Evolutionary conservation across 2,329 filamentous ascomycete genomes (phyloP).

Genomic region (Cladosporium phlei): DNA sequence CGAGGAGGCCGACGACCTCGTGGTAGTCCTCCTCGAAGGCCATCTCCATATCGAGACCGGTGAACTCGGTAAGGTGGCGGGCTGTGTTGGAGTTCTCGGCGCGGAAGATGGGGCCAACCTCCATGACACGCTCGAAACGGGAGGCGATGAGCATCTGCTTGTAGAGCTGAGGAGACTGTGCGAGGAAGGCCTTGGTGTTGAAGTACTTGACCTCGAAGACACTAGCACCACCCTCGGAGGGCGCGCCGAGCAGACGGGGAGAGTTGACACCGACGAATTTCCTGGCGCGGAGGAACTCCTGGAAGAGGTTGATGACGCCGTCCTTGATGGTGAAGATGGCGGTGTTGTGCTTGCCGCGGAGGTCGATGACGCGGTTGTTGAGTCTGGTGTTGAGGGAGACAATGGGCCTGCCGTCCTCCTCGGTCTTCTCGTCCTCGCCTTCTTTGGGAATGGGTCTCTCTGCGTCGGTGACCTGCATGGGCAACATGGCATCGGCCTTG

Average conservation of each 20-base stretch:
- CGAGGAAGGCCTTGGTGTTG: constrained; percentile 72
- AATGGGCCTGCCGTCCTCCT: constrained; percentile 57
- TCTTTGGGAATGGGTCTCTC: constrained; percentile 46
- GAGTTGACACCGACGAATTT: constrained; percentile 83
- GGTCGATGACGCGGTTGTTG: constrained; percentile 88
- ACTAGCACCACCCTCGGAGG: constrained; percentile 87
- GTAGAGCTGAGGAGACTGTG: constrained; percentile 79
- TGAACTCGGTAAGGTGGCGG: constrained; percentile 83
- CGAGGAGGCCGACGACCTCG: constrained; percentile 68
- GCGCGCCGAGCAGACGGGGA: constrained; percentile 81
- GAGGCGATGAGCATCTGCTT: constrained; percentile 83
- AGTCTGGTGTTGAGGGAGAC: constrained; percentile 80
- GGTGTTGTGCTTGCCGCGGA: constrained; percentile 85
- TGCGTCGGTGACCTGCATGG: constrained; percentile 54
- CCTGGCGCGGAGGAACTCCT: constrained; percentile 69
- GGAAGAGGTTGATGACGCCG: constrained; percentile 65
- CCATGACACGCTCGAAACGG: constrained; percentile 70
- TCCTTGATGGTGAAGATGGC: constrained; percentile 71
- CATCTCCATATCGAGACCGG: constrained; percentile 85
- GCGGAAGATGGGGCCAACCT: constrained; percentile 75
- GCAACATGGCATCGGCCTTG: constrained; percentile 55
- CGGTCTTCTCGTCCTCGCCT: constrained; percentile 45
- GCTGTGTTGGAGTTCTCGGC: constrained; percentile 84
- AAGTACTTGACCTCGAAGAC: constrained; percentile 92
- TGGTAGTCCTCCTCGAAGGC: constrained; percentile 74